A percentile compares a stretch with the other conserved stretches of the same genome.
phyloP scores from a whole-genome alignment of 106 monocot species.

The Dendrobium catenatum region DNA sequence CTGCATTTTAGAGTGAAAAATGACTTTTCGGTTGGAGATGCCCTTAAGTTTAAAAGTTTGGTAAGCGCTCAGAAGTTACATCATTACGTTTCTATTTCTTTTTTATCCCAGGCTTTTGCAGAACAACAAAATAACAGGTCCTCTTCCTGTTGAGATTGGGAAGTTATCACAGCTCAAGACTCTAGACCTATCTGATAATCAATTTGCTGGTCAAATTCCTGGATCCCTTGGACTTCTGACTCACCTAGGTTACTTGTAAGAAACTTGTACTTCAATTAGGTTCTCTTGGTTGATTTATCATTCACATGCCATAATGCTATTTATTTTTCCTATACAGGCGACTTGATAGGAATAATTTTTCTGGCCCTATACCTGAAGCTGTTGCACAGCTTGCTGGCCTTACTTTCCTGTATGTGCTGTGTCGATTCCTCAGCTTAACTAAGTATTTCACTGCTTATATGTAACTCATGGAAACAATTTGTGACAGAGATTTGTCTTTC shows the following conservation, averaged over 20 bases:
- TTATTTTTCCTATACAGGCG: constrained; percentile 39
- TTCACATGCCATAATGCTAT: not conserved
- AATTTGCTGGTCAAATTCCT: constrained; percentile 79
- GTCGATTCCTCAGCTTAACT: not conserved
- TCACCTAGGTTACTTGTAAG: constrained; percentile 74
- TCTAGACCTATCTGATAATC: constrained; percentile 83
- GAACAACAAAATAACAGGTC: constrained; percentile 72
- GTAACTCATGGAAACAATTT: constrained; percentile 2
- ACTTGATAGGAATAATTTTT: constrained; percentile 79
- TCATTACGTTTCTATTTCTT: not conserved
- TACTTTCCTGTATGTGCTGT: constrained; percentile 76
- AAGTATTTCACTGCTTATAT: not conserved
- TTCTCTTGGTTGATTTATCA: not conserved
- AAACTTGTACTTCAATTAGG: not conserved
- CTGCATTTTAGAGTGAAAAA: too few relatives aligned
- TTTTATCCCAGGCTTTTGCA: constrained; percentile 59
- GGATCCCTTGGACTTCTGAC: constrained; percentile 59
- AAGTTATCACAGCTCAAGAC: constrained; percentile 63
- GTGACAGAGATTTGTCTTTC: constrained; percentile 83
- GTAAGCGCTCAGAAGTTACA: too few relatives aligned
- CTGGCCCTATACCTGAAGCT: constrained; percentile 72
- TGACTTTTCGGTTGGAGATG: too few relatives aligned
- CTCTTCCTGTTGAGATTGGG: constrained; percentile 73
- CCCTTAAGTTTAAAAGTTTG: too few relatives aligned
- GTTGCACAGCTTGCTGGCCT: constrained; percentile 77